Conservation (phyloP, 2,329 filamentous ascomycete species). For the Zymoseptoria crescenta region DNA sequence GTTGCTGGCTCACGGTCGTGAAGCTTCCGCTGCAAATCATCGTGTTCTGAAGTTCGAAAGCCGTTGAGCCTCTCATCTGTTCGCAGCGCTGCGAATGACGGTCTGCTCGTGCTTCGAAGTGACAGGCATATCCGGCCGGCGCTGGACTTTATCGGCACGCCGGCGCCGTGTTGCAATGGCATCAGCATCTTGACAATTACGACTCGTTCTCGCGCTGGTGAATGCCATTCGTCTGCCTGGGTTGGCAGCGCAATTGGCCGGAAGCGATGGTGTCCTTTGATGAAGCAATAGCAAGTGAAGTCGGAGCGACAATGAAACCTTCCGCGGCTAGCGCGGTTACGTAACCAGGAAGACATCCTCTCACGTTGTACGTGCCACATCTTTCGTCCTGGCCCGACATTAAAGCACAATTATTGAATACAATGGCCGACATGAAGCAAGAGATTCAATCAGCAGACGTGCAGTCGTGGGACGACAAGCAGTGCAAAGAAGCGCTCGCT, state of each 20-base stretch:
- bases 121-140: background rate
- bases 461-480: conserved; percentile 13
- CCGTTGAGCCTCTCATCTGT: background rate
- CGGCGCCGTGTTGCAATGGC: background rate
- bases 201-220: background rate
- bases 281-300: background rate
- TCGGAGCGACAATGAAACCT: background rate
- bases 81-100: background rate
- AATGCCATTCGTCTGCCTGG: background rate
- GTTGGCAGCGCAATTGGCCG: background rate
- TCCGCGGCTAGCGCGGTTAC: background rate
- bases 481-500: conserved; percentile 35
- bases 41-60: background rate
- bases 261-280: background rate
- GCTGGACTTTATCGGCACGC: background rate
- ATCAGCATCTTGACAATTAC: background rate
- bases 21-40: too few species aligned
- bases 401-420: background rate
- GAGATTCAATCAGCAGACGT: background rate
- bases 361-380: background rate
- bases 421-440: background rate
- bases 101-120: background rate
- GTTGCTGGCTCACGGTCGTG: background rate
- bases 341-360: background rate
- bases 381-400: background rate